phyloP scores from a whole-genome alignment of 2,329 filamentous ascomycete genomes.

The Phaeomoniella chlamydospora region DNA sequence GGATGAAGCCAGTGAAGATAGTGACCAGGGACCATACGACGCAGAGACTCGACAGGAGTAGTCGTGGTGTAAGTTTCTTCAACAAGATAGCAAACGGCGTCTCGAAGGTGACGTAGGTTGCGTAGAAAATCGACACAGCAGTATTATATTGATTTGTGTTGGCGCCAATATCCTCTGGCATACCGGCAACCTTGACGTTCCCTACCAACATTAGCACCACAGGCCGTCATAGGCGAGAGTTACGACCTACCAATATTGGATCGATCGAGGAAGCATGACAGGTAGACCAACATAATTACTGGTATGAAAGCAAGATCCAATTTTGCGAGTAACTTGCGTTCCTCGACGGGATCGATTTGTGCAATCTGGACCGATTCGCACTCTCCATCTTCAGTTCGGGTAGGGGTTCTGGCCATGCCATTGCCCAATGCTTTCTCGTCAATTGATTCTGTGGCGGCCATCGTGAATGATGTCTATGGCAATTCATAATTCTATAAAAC shows the following conservation, averaged over 20 bases:
- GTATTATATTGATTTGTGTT: constrained; percentile 27
- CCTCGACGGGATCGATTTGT: constrained; percentile 27
- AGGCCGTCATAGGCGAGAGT: not conserved
- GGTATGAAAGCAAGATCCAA: constrained; percentile 34
- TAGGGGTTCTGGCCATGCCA: not conserved
- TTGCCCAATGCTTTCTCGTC: not conserved
- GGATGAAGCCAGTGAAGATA: constrained; percentile 31
- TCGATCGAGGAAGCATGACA: constrained; percentile 41
- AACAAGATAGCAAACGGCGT: constrained; percentile 31
- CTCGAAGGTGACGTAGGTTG: constrained; percentile 35
- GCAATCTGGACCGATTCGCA: constrained; percentile 1
- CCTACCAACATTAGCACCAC: constrained; percentile 10
- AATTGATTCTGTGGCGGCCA: not conserved
- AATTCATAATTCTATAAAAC: no score
- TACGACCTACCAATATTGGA: constrained; percentile 32
- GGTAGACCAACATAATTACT: constrained; percentile 41
- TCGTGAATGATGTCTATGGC: no score
- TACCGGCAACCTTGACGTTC: constrained; percentile 32
- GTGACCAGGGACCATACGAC: constrained; percentile 35
- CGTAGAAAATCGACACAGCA: constrained; percentile 37
- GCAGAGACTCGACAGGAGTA: constrained; percentile 22
- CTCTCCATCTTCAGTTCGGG: not conserved
- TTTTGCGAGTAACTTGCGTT: constrained; percentile 31
- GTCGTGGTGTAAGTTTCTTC: constrained; percentile 30
- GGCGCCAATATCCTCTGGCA: constrained; percentile 30